Percentiles rank a stretch among this genome's conserved stretches.
Evolutionary conservation across 306 rosid genomes (phyloP).

Genomic region (Lathyrus oleraceus): DNA sequence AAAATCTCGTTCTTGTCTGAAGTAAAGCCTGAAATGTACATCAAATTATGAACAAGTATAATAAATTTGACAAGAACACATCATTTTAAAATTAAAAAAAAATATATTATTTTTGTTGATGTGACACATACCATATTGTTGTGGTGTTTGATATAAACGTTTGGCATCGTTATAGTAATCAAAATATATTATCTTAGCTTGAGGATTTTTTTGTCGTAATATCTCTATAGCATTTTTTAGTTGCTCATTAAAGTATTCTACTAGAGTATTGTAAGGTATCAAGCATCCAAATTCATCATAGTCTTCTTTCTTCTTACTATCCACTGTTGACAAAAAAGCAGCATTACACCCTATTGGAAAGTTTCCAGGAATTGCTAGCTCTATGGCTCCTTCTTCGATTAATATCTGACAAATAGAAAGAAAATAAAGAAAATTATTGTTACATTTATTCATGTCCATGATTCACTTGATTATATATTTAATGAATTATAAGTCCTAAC

Average conservation of each 20-base stretch:
- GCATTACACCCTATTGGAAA: slow-evolving; percentile 1
- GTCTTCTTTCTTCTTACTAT: slow-evolving; percentile 10
- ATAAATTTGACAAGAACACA: too few species aligned
- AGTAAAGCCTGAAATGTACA: too few species aligned
- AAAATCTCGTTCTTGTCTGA: too few species aligned
- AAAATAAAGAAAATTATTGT: neutral
- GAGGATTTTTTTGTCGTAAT: slow-evolving; percentile 31
- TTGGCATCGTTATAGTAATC: slow-evolving; percentile 45
- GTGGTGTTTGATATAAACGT: slow-evolving; percentile 21
- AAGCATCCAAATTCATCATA: slow-evolving; percentile 56
- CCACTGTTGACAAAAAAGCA: neutral
- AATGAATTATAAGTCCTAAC: neutral
- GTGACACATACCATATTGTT: too few species aligned
- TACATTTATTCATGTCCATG: neutral
- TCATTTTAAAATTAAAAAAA: too few species aligned
- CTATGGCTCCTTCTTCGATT: neutral
- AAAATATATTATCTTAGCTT: slow-evolving; percentile 45
- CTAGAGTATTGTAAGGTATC: slow-evolving; percentile 43
- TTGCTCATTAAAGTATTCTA: slow-evolving; percentile 34
- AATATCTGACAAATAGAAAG: neutral
- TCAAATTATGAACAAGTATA: too few species aligned
- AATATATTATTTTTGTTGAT: too few species aligned
- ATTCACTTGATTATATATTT: neutral
- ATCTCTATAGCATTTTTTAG: slow-evolving; percentile 34
- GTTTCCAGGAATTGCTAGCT: neutral